A percentile compares a stretch with the other conserved stretches of the same genome.
Evolutionary conservation across 163 green algal genomes (phyloP).

Genomic region (Scenedesmus sp.): DNA sequence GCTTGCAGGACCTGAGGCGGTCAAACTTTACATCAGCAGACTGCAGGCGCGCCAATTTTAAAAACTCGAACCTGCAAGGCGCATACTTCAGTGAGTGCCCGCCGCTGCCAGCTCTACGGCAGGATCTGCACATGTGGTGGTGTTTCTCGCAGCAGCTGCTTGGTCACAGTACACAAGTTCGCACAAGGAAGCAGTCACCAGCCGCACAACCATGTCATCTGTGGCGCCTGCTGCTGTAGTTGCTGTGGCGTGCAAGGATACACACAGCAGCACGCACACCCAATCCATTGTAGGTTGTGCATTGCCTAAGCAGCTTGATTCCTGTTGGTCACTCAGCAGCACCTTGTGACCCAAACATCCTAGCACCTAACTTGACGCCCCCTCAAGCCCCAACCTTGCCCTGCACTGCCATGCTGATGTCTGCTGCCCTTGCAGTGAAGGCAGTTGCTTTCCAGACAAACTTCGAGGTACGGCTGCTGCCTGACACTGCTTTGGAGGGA

Average conservation of each 20-base stretch:
- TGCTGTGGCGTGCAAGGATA: not conserved
- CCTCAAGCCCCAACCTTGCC: not conserved
- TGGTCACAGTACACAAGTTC: too few species aligned
- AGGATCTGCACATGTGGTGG: not conserved
- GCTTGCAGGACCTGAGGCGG: constrained; percentile 79
- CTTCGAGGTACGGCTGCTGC: constrained; percentile 71
- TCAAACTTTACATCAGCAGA: constrained; percentile 94
- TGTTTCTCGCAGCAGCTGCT: not conserved
- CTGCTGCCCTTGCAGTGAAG: constrained; percentile 73
- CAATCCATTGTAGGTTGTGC: too few species aligned
- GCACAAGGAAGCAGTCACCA: too few species aligned
- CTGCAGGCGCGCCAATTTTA: constrained; percentile 81
- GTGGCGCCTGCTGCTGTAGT: not conserved
- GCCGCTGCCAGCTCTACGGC: not conserved
- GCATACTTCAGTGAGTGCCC: constrained; percentile 83
- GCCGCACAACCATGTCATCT: too few species aligned
- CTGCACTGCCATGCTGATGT: not conserved
- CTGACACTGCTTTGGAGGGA: not conserved
- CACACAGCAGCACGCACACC: not conserved
- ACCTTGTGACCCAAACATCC: too few species aligned
- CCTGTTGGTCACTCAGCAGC: not conserved
- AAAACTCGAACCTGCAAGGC: constrained; percentile 82
- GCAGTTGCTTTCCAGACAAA: constrained; percentile 74
- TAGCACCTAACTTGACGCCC: not conserved
- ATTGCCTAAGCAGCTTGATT: too few species aligned